These are phyloP conservation scores for Papilionanthe hybrid DNA, from an alignment of 116 monocot species.

Conservation along the genomic window DNA sequence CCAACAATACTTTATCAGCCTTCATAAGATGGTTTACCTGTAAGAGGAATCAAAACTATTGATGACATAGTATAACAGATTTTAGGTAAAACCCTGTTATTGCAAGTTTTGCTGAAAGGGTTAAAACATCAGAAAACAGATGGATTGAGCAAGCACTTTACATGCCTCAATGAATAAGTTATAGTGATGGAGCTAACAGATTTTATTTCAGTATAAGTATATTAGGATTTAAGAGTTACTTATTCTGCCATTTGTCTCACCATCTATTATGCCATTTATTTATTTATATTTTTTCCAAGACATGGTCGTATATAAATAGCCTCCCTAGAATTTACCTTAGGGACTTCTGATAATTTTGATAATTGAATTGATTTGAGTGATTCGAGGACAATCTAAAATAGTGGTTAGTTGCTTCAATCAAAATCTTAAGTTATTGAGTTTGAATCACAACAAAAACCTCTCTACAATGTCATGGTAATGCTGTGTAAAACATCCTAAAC, in stretches of 20 bases:
- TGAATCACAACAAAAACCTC: neutral
- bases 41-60: conserved; percentile 2
- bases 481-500: neutral
- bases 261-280: no score
- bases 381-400: neutral
- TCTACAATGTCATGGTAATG: neutral
- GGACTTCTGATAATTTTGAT: neutral
- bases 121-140: neutral
- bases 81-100: neutral
- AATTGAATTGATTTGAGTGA: neutral
- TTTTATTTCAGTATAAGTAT: neutral
- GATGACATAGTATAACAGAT: neutral
- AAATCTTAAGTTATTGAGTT: no score
- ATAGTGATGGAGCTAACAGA: neutral
- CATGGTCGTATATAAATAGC: neutral
- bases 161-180: neutral
- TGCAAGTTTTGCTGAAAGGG: neutral
- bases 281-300: neutral
- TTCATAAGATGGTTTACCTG: conserved; percentile 44
- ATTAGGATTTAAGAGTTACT: neutral
- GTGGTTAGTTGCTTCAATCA: neutral
- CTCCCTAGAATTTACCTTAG: neutral
- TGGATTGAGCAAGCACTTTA: neutral
- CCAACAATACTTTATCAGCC: conserved; percentile 81
- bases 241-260: neutral